phyloP scores from a whole-genome alignment of 371 early-diverging fungal species.

The Mortierella sp. region DNA sequence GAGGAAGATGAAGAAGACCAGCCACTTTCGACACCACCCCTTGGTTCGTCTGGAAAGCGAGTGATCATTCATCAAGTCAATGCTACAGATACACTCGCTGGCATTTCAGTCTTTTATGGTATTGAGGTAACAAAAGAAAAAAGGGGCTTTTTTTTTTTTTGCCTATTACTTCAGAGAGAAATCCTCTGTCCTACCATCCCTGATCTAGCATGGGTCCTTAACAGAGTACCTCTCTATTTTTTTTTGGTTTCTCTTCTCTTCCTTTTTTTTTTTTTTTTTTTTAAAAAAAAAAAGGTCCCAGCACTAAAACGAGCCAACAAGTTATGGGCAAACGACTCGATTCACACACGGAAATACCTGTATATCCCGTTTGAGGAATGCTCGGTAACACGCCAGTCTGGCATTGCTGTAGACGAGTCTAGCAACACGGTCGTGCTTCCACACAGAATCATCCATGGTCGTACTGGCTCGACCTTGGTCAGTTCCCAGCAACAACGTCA shows the following conservation, averaged over 20 bases:
- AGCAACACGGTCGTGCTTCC: slow-evolving; percentile 39
- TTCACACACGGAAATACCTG: slow-evolving; percentile 55
- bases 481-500: no score
- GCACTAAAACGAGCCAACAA: slow-evolving; percentile 55
- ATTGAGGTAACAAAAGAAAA: slow-evolving; percentile 44
- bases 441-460: slow-evolving; percentile 7
- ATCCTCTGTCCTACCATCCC: neutral
- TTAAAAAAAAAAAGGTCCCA: slow-evolving; percentile 31
- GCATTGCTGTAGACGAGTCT: slow-evolving; percentile 32
- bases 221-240: no score
- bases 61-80: slow-evolving; percentile 56
- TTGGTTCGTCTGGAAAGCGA: slow-evolving; percentile 10
- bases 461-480: no score
- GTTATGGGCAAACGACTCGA: slow-evolving; percentile 59
- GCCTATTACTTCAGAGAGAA: neutral
- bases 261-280: neutral
- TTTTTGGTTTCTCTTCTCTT: neutral
- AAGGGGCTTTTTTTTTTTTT: neutral
- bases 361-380: slow-evolving; percentile 58
- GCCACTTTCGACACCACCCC: no score
- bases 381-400: slow-evolving; percentile 29
- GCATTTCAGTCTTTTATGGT: slow-evolving; percentile 55
- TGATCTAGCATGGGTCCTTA: neutral
- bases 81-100: slow-evolving; percentile 52
- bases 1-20: no score